phyloP scores from a whole-genome alignment of 1,284 basidiomycete species.

The Violaceomyces palustris region DNA sequence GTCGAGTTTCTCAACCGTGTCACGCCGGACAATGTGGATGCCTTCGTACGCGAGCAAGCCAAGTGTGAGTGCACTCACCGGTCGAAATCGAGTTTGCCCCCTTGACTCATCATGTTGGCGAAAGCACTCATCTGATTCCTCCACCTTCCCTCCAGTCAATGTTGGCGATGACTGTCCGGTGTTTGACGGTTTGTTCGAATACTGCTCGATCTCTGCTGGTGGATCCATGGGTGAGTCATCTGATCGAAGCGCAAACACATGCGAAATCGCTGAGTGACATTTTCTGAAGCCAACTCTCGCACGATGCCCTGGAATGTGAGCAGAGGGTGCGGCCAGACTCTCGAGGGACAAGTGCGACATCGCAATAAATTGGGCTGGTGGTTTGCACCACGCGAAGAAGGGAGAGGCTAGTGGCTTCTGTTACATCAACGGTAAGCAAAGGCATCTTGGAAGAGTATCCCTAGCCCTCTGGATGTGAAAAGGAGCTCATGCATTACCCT shows the following conservation, averaged over 20 bases:
- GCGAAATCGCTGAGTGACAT: background rate
- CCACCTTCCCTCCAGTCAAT: slow-evolving; percentile 60
- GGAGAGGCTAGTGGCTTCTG: slow-evolving; percentile 97
- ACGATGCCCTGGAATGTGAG: background rate
- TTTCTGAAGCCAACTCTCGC: background rate
- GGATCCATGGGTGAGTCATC: slow-evolving; percentile 85
- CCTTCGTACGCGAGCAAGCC: slow-evolving; percentile 87
- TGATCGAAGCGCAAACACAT: slow-evolving; percentile 1
- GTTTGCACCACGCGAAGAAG: slow-evolving; percentile 96
- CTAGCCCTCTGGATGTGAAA: too few relatives aligned
- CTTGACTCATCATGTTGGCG: background rate
- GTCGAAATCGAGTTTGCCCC: background rate
- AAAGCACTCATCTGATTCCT: background rate
- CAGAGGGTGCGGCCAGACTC: slow-evolving; percentile 91
- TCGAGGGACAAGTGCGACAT: slow-evolving; percentile 98
- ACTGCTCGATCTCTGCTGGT: slow-evolving; percentile 95
- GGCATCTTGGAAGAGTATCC: too few relatives aligned
- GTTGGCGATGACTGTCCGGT: slow-evolving; percentile 95
- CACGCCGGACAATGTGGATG: slow-evolving; percentile 77
- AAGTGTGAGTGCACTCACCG: slow-evolving; percentile 81
- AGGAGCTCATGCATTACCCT: too few relatives aligned
- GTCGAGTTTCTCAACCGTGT: slow-evolving; percentile 81
- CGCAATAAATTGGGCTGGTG: slow-evolving; percentile 97
- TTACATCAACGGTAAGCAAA: slow-evolving; percentile 80
- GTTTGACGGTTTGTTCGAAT: slow-evolving; percentile 96